Evolutionary conservation across 108 stramenopile genomes (phyloP).

Genomic region (Stephanodiscus minutulus): DNA sequence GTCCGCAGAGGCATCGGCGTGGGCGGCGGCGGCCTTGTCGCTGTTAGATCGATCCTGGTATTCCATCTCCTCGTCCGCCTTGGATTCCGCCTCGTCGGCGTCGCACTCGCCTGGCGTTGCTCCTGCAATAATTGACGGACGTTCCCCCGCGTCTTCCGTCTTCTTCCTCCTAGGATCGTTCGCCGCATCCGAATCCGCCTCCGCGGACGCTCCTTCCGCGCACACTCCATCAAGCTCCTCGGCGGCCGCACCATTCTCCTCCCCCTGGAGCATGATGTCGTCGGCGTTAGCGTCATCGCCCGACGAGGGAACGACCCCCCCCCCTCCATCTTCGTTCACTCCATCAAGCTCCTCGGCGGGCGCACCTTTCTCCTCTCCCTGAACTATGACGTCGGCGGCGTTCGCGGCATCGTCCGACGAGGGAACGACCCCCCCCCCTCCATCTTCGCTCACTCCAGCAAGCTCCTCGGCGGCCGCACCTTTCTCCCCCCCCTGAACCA

Average conservation of each 20-base stretch:
- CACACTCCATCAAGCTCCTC: not conserved
- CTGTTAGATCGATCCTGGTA: not conserved
- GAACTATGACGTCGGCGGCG: not conserved
- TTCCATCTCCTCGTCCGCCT: not conserved
- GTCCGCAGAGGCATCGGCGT: not conserved
- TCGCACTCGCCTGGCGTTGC: not conserved
- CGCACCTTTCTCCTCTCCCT: slow-evolving; percentile 3
- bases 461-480: not conserved
- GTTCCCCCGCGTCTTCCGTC: not conserved
- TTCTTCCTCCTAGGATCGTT: not conserved
- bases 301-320: not conserved
- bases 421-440: not conserved
- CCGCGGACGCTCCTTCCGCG: not conserved
- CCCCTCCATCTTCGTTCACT: not conserved
- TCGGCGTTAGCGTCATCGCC: slow-evolving; percentile 9
- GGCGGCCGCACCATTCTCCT: not conserved
- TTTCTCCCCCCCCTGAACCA: slow-evolving; percentile 1
- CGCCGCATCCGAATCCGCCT: not conserved
- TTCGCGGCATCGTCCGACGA: slow-evolving; percentile 5
- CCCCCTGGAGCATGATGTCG: not conserved
- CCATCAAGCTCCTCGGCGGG: not conserved
- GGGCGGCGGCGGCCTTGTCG: not conserved
- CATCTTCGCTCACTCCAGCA: not conserved
- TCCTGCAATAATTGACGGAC: not conserved
- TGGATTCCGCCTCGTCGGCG: not conserved